A percentile compares a stretch with the other conserved stretches of the same genome.
These are phyloP conservation scores for Chlamydomonas incerta DNA, from an alignment of 139 green algal genomes.

Conservation along the genomic window DNA sequence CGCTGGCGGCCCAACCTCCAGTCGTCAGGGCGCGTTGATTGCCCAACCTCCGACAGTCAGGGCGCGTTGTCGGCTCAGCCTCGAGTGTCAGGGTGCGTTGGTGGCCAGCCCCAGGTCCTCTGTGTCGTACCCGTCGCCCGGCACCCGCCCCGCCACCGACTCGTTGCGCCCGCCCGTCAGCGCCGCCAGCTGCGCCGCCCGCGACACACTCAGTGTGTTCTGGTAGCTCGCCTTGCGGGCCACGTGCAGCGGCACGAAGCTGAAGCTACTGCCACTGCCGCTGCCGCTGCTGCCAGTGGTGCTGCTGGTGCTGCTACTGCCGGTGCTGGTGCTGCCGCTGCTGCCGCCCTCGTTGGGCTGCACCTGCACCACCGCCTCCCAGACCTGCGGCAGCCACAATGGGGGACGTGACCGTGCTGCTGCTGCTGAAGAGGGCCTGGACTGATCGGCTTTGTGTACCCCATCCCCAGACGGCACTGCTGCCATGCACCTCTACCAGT, in stretches of 20 bases:
- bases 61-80: too few species aligned
- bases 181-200: neutral
- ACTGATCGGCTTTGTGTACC: too few species aligned
- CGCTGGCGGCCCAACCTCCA: too few species aligned
- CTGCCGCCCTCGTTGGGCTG: neutral
- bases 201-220: slow-evolving; percentile 43
- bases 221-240: slow-evolving; percentile 23
- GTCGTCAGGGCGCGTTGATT: too few species aligned
- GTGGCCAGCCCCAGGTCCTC: neutral
- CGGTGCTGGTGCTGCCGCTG: neutral
- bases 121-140: neutral
- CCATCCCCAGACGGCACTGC: too few species aligned
- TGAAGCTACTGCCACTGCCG: neutral
- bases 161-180: slow-evolving; percentile 10
- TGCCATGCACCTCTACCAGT: too few species aligned
- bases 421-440: too few species aligned
- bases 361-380: slow-evolving; percentile 34
- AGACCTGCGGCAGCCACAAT: too few species aligned
- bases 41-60: too few species aligned
- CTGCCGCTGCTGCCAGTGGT: neutral
- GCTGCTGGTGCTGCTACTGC: neutral
- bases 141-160: neutral
- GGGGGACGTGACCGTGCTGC: too few species aligned
- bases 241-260: slow-evolving; percentile 25
- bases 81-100: neutral